Evolutionary conservation across 257 asterid genomes (phyloP).

Genomic region (Gentiana straminea): DNA sequence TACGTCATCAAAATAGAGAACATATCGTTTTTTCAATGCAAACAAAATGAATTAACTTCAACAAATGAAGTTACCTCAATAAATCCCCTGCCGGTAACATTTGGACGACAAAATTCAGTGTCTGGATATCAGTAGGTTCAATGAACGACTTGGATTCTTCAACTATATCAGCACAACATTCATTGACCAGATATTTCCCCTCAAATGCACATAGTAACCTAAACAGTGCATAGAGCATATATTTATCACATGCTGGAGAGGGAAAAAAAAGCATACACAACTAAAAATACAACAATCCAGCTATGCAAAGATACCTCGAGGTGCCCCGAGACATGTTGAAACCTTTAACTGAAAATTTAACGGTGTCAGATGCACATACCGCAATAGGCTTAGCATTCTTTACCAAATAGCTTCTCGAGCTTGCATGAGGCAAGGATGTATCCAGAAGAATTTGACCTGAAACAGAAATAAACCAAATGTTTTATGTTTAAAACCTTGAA

Average conservation of each 20-base stretch:
- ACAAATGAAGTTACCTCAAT: constrained; percentile 51
- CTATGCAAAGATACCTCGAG: constrained; percentile 50
- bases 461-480: constrained; percentile 10
- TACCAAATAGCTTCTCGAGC: constrained; percentile 42
- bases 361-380: constrained; percentile 53
- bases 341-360: constrained; percentile 67
- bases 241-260: background rate
- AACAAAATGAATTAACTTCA: background rate
- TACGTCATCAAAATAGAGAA: too few relatives aligned
- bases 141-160: constrained; percentile 28
- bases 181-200: constrained; percentile 58
- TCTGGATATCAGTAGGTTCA: constrained; percentile 45
- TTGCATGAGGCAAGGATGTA: constrained; percentile 39
- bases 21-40: too few relatives aligned
- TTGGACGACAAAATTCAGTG: constrained; percentile 54
- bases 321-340: constrained; percentile 51
- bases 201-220: constrained; percentile 70
- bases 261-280: constrained; percentile 1
- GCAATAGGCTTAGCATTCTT: constrained; percentile 74
- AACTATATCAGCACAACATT: constrained; percentile 34
- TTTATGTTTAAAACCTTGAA: background rate
- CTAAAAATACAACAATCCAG: too few relatives aligned
- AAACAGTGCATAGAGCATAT: constrained; percentile 5
- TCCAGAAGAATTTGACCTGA: constrained; percentile 75
- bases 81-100: constrained; percentile 81